Percentiles rank a stretch among this genome's conserved stretches.
Conservation (phyloP, 1,139 yeast species). For the Zygoascus meyerae region DNA sequence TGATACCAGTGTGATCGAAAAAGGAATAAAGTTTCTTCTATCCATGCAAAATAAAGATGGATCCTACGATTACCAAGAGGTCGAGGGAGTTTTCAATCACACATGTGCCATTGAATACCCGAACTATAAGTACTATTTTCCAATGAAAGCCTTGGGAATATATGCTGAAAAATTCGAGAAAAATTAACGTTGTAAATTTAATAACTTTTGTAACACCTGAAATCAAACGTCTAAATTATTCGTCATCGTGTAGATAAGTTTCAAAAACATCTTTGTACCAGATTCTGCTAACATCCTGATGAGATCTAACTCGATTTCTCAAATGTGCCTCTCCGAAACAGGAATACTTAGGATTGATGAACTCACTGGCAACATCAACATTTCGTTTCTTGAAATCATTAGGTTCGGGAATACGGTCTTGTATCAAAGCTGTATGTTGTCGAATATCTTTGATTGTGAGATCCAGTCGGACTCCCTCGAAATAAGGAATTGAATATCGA, state of each 20-base stretch:
- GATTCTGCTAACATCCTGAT: conserved; percentile 57
- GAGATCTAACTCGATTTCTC: conserved; percentile 58
- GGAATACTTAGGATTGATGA: conserved; percentile 30
- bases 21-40: conserved; percentile 62
- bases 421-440: conserved; percentile 25
- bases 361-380: conserved; percentile 34
- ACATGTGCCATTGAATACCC: conserved; percentile 94
- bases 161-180: conserved; percentile 36
- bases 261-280: conserved; percentile 54
- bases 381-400: conserved; percentile 24
- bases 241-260: conserved; percentile 18
- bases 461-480: conserved; percentile 33
- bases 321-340: conserved; percentile 54
- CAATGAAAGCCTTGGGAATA: conserved; percentile 89
- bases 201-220: background rate
- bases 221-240: background rate
- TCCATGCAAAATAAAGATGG: conserved; percentile 67
- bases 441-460: conserved; percentile 28
- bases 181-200: background rate
- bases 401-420: conserved; percentile 30
- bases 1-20: conserved; percentile 50
- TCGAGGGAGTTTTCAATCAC: conserved; percentile 96
- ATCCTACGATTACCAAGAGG: conserved; percentile 78
- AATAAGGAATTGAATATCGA: conserved; percentile 36
- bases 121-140: conserved; percentile 80